A percentile compares a stretch with the other conserved stretches of the same genome.
Conservation (phyloP, 192 early-diverging fungal species). For the Entomortierella chlamydospora region DNA sequence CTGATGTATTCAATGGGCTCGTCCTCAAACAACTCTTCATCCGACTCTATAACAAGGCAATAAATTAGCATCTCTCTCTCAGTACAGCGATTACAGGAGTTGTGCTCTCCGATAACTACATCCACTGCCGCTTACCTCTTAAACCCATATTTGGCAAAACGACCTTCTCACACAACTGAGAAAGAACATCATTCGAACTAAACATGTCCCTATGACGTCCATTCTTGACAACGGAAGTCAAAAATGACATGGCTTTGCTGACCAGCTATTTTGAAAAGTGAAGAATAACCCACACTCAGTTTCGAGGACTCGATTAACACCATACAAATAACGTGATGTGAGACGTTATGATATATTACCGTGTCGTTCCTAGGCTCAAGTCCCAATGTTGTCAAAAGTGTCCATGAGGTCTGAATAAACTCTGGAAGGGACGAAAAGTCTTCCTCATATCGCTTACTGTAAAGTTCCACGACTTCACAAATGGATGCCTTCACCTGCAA, state of each 20-base stretch:
- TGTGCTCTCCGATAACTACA: not conserved
- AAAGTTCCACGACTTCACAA: conserved; percentile 92
- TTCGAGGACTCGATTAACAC: no score
- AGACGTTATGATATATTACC: conserved; percentile 53
- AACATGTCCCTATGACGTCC: conserved; percentile 81
- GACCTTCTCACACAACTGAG: conserved; percentile 89
- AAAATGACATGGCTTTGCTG: conserved; percentile 88
- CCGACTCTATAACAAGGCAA: conserved; percentile 61
- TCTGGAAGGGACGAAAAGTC: conserved; percentile 82
- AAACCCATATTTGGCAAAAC: conserved; percentile 93
- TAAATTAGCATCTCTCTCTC: not conserved
- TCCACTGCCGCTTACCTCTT: conserved; percentile 59
- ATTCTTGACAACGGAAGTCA: conserved; percentile 88
- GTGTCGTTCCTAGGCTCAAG: conserved; percentile 82
- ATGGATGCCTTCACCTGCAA: conserved; percentile 94
- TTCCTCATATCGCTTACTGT: conserved; percentile 91
- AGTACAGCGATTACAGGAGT: not conserved
- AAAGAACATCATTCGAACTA: conserved; percentile 74
- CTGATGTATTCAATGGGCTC: conserved; percentile 96
- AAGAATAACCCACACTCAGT: not conserved
- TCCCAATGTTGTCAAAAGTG: conserved; percentile 81
- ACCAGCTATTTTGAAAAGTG: conserved; percentile 69
- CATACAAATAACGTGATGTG: not conserved
- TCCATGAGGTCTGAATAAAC: conserved; percentile 93
- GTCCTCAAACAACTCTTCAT: conserved; percentile 97